Evolutionary conservation across 768 basidiomycete genomes (phyloP), one percentile per base, ranked within the genome.

Genomic region (Mycena vulgaris): DNA sequence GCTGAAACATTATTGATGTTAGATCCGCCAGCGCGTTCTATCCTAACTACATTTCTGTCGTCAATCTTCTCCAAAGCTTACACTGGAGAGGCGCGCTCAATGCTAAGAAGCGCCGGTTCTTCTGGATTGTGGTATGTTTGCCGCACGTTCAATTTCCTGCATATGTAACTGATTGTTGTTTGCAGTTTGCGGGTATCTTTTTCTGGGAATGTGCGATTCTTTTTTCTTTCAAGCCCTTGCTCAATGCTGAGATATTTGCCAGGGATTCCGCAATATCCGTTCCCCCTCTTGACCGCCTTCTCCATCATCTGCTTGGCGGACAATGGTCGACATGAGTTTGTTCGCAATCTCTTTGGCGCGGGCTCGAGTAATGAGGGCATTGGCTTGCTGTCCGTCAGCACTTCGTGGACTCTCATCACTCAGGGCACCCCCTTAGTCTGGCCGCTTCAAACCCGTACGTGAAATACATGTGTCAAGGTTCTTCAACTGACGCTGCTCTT

Each of bases 361-460:
- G 87, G 87, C 2, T 86, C 85, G 1, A 84, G 83, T 71, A 88
- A 88, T 73, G 87, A 88, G 75, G 87, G 87, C 16, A 80, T 88
- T 17, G 87, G 87, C 5, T 65, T 88, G 51, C 74, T 87, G 40
- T 85, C 84, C 37, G 86, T 88, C 72, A 78, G 83, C 61, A 82
- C 85, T 27, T 84, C 83, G 49, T 88, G 87, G 87, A 88, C 86
- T 8, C 79, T 89, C 25, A 88, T 89, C 69, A 85, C 85, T 1
- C 88, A 89, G 74, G 88, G 87, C 5, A 84, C 78, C 52, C 88
- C 88, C 0, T 78, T 89, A 8, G 85, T 87, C 11, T 89, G 88
- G 88, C 88, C 88, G 8, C 81, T 88, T 56, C 84, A 86, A 70
- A 89, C 88, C 0, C 88, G 86, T 85, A 74, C 37, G 84, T 81